Conservation (phyloP, 2,329 filamentous ascomycete species). For the Fusarium begoniae region DNA sequence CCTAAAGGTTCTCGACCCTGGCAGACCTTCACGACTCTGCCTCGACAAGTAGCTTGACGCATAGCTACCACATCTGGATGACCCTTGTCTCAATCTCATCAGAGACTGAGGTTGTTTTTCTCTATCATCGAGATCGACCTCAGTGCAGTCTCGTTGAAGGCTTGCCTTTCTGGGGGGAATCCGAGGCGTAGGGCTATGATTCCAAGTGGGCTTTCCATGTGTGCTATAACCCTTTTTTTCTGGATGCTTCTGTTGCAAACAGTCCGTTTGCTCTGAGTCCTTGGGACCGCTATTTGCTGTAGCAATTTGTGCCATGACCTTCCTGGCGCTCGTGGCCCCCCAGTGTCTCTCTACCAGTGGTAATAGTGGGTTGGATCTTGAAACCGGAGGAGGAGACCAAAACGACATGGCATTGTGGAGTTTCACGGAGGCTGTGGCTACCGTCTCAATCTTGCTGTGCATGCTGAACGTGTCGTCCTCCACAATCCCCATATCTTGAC, state of each 20-base stretch:
- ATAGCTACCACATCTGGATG: constrained; percentile 11
- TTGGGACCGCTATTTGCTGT: constrained; percentile 8
- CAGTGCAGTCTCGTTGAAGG: constrained; percentile 15
- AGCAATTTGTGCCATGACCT: constrained; percentile 52
- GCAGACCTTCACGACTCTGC: constrained; percentile 9
- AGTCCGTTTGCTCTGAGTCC: background rate
- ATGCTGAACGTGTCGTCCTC: constrained; percentile 51
- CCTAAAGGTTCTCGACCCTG: background rate
- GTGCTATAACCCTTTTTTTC: background rate
- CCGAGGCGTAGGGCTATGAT: constrained; percentile 10
- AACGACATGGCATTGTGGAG: constrained; percentile 58
- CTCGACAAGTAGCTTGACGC: constrained; percentile 11
- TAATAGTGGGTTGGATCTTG: constrained; percentile 52
- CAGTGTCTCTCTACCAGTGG: constrained; percentile 59
- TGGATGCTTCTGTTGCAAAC: background rate
- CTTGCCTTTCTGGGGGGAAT: constrained; percentile 39
- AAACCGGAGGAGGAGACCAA: constrained; percentile 59
- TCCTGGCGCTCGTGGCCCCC: constrained; percentile 55
- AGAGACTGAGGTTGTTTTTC: background rate
- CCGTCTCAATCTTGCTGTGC: constrained; percentile 63
- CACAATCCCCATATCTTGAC: constrained; percentile 31
- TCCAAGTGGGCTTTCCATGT: constrained; percentile 3
- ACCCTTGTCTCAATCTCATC: background rate
- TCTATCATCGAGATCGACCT: background rate
- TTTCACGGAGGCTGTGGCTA: constrained; percentile 60